Evolutionary conservation across 345 rosid genomes (phyloP).

Genomic region (Syzygium aqueum): DNA sequence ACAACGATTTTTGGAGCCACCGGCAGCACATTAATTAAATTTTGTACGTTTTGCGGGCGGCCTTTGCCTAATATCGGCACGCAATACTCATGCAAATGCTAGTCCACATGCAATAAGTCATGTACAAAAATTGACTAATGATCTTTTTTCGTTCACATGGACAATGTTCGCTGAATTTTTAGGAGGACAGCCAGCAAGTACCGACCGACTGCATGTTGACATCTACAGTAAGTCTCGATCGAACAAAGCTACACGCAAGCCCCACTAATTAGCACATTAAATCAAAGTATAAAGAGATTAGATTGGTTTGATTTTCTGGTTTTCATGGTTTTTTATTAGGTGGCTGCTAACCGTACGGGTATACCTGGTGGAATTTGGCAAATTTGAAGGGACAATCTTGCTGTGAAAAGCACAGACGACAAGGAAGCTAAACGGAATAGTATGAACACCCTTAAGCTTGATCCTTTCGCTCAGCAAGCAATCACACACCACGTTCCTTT

Average conservation of each 20-base stretch:
- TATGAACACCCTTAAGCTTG: not conserved
- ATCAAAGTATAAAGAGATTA: not conserved
- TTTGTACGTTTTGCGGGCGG: not conserved
- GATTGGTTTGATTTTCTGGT: not conserved
- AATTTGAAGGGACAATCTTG: not conserved
- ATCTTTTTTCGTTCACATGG: not conserved
- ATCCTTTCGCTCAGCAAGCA: rapidly evolving
- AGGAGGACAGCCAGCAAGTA: not conserved
- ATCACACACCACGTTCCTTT: not conserved
- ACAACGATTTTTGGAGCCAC: not conserved
- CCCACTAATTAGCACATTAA: not conserved
- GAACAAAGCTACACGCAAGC: not conserved
- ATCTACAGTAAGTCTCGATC: not conserved
- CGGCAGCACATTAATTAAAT: not conserved
- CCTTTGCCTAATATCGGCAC: not conserved
- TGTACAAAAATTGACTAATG: not conserved
- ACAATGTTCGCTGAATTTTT: not conserved
- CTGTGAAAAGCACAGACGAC: not conserved
- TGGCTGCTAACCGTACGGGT: not conserved
- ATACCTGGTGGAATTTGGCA: not conserved
- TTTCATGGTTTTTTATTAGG: not conserved
- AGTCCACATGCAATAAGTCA: not conserved
- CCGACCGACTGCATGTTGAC: not conserved
- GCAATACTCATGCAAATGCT: not conserved
- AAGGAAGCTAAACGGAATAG: not conserved